Conservation (phyloP, 495 filamentous ascomycete genomes). For the Aspergillus indologenus region DNA sequence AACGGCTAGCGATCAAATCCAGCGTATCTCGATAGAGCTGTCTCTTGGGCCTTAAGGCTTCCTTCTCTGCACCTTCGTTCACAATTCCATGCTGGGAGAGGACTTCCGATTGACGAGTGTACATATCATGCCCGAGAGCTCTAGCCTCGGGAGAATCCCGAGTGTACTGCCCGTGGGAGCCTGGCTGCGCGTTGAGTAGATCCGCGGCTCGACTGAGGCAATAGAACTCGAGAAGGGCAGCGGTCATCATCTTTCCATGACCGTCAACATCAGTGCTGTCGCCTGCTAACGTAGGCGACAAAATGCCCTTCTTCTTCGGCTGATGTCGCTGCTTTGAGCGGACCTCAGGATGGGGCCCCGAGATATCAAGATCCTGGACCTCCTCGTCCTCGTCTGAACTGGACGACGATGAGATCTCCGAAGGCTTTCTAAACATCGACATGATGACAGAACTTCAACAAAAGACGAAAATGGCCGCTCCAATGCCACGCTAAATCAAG, state of each 20-base stretch:
- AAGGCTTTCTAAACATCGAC: slow-evolving; percentile 46
- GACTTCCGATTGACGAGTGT: slow-evolving; percentile 40
- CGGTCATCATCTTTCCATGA: slow-evolving; percentile 45
- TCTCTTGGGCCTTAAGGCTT: slow-evolving; percentile 34
- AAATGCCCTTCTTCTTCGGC: slow-evolving; percentile 8
- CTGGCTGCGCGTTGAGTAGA: slow-evolving; percentile 40
- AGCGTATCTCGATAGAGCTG: slow-evolving; percentile 45
- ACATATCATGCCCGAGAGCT: slow-evolving; percentile 42
- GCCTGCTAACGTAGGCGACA: slow-evolving; percentile 4
- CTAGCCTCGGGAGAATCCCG: slow-evolving; percentile 45
- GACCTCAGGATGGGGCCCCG: not conserved
- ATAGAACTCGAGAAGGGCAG: slow-evolving; percentile 45
- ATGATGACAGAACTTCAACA: slow-evolving; percentile 20
- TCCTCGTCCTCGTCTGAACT: slow-evolving; percentile 24
- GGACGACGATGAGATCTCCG: slow-evolving; percentile 40
- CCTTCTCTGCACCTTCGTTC: slow-evolving; percentile 37
- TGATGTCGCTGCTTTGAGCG: not conserved
- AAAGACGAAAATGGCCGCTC: not conserved
- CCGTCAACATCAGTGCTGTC: slow-evolving; percentile 25
- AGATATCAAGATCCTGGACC: slow-evolving; percentile 18
- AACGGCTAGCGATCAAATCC: slow-evolving; percentile 40
- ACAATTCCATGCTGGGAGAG: slow-evolving; percentile 40
- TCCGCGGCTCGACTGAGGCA: slow-evolving; percentile 45
- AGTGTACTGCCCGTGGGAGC: slow-evolving; percentile 32
- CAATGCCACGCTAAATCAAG: slow-evolving; percentile 9